Evolutionary conservation across 495 filamentous ascomycete genomes (phyloP).

Genomic region (Xylaria nigripes): DNA sequence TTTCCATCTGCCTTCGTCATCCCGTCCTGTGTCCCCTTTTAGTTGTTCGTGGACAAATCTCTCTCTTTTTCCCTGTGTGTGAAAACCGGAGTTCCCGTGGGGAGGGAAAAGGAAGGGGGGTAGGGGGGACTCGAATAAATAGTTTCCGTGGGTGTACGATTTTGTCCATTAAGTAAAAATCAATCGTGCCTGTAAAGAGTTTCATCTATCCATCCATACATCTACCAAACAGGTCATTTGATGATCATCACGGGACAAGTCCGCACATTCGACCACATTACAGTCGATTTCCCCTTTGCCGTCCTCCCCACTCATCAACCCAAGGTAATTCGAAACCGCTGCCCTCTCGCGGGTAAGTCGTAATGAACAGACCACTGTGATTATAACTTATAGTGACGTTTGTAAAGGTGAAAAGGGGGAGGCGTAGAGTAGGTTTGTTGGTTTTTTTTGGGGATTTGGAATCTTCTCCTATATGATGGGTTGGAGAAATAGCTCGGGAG

Average conservation of each 20-base stretch:
- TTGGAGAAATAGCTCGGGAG: not conserved
- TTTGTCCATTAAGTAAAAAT: not conserved
- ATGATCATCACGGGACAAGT: not conserved
- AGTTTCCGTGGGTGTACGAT: not conserved
- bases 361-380: not conserved
- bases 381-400: not conserved
- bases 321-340: constrained; percentile 2
- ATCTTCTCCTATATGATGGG: not conserved
- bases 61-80: not conserved
- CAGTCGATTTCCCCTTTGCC: not conserved
- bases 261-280: not conserved
- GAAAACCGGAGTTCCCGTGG: not conserved
- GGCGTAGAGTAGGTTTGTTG: not conserved
- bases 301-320: not conserved
- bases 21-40: not conserved
- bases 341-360: not conserved
- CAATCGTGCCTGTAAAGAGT: not conserved
- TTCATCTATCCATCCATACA: constrained; percentile 9
- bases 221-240: constrained; percentile 2
- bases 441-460: not conserved
- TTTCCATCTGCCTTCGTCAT: not conserved
- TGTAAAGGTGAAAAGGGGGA: constrained; percentile 1
- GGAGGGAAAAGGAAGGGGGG: not conserved
- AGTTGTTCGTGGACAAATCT: too few species aligned
- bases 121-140: not conserved